Evolutionary conservation across 2,329 filamentous ascomycete genomes (phyloP), one percentile per base, ranked within the genome.

Genomic region (Xylaria sp.): DNA sequence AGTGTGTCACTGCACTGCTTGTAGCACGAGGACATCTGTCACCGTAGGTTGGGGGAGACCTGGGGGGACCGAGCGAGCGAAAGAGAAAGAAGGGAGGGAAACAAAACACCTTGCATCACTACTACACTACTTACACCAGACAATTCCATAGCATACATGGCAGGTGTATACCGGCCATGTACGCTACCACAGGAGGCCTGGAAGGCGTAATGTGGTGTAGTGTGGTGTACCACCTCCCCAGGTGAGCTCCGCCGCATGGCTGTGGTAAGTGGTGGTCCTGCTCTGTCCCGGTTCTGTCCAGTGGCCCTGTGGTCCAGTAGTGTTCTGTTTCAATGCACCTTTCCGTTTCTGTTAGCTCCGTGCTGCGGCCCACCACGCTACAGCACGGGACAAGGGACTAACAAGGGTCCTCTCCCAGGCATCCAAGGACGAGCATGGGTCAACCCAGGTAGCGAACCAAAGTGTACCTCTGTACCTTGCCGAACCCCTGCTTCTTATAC

Each of bases 211-310:
- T 40, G 37, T 40, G 37, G 37, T 40, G 23, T 25, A 48, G 44
- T 47, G 21, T 23, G 47, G 12, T 51, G 48, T 27, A 27, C 23
- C 12, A 13, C 21, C 23, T 51, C 29, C 51, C 55, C 65, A 72
- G 71, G 65, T 66, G 72, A 71, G 71, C 75, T 73, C 69, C 74
- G 74, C 75, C 72, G 63, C 72, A 69, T 58, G 72, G 72, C 66
- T 65, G 68, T 74, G 74, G 68, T 58, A 60, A 48, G 63, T 63
- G 60, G 18, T 35, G 18, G 27, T 29, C 27, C 3, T 29, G 48
- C 21, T 29, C 16, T 51, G 12, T 54, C 27, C 51, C 51, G 51
- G 51, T 54, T 54, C 51, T 54, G 51, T 54, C 51, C 51, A 54
- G 12, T 35, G 47, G 21, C 21, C 16, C 72, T 73, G n/a, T n/a